Percentiles rank a stretch among this genome's conserved stretches.
Conservation (phyloP, 495 filamentous ascomycete species). For the Beverwykella pulmonaria region DNA sequence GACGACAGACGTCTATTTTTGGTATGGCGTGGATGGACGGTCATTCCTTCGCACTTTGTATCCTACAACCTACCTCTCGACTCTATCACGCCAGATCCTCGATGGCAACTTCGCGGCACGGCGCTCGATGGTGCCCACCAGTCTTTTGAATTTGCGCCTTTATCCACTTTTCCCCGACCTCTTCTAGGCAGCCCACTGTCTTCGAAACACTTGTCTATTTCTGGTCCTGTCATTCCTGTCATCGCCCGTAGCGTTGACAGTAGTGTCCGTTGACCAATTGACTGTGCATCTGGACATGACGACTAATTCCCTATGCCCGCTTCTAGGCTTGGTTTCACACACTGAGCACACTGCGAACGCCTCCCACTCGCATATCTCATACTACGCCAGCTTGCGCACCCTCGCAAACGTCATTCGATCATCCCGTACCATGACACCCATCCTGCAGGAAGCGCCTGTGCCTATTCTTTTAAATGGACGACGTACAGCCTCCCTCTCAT, state of each 20-base stretch:
- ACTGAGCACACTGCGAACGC: slow-evolving; percentile 15
- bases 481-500: background rate
- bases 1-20: background rate
- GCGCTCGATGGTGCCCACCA: background rate
- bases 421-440: background rate
- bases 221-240: slow-evolving; percentile 11
- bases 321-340: slow-evolving; percentile 21
- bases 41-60: background rate
- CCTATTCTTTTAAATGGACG: background rate
- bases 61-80: background rate
- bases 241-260: slow-evolving; percentile 20
- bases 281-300: background rate
- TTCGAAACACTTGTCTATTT: slow-evolving; percentile 22
- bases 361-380: slow-evolving; percentile 11
- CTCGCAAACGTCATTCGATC: background rate
- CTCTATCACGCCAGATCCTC: background rate
- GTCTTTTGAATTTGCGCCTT: background rate
- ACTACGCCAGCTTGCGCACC: background rate
- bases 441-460: background rate
- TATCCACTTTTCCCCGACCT: background rate
- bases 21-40: background rate
- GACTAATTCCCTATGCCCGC: slow-evolving; percentile 4
- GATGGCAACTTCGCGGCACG: background rate
- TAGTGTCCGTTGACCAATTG: slow-evolving; percentile 5
- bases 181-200: slow-evolving; percentile 14